Evolutionary conservation across 2,329 filamentous ascomycete genomes (phyloP).

Genomic region (Eutypella sp.): DNA sequence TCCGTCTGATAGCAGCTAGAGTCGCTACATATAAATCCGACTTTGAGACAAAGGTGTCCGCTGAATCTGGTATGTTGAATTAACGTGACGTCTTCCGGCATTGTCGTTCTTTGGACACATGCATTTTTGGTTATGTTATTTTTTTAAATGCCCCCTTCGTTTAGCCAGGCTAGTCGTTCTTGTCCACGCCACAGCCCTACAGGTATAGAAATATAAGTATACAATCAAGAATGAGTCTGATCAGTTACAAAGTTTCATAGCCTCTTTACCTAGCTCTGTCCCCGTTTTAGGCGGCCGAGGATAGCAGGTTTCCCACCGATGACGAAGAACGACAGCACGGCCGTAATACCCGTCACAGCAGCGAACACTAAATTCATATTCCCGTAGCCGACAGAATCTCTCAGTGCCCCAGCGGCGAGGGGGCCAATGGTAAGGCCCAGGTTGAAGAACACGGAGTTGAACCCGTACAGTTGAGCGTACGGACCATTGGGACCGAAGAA

Average conservation of each 20-base stretch:
- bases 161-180: too few relatives aligned
- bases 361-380: conserved; percentile 52
- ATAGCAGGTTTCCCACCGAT: conserved; percentile 38
- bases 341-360: conserved; percentile 37
- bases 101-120: too few relatives aligned
- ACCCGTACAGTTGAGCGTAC: conserved; percentile 61
- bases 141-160: too few relatives aligned
- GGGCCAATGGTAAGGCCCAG: conserved; percentile 56
- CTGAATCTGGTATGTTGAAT: too few relatives aligned
- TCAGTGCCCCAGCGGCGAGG: conserved; percentile 47
- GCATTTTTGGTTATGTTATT: too few relatives aligned
- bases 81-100: too few relatives aligned
- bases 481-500: conserved; percentile 53
- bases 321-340: conserved; percentile 37
- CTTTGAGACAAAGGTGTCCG: too few relatives aligned
- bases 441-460: conserved; percentile 60
- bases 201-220: too few relatives aligned
- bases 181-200: too few relatives aligned
- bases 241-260: neutral
- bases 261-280: neutral
- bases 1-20: too few relatives aligned
- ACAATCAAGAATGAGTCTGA: too few relatives aligned
- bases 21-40: too few relatives aligned
- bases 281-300: neutral
- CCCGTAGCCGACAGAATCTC: conserved; percentile 48